Evolutionary conservation across 495 filamentous ascomycete genomes (phyloP), one percentile per base, ranked within the genome.

Genomic region (Daldinia concentrica): DNA sequence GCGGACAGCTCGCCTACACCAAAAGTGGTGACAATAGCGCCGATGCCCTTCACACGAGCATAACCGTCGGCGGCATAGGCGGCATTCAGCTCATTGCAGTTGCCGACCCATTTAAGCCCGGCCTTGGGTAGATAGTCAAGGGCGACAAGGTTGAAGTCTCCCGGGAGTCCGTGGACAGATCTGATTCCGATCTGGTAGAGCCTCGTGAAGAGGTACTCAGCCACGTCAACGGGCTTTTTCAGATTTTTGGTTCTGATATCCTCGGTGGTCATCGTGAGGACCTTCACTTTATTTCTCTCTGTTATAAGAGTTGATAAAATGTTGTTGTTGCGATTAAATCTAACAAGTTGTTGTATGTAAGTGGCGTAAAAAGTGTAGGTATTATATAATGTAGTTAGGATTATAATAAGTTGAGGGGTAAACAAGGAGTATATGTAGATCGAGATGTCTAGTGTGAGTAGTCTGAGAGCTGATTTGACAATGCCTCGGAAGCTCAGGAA

Each of bases 1-100:
- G 90, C 90, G 4, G 90, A 92, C 4, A 94, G 82, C 75, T 94
- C 92, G 27, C 92, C 92, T 15, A 94, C 91, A 30, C 92, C 92
- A 63, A 92, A 94, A 0, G 92, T 93, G 34, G 92, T 95, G 37
- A 93, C 79, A 52, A 95, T 75, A 2, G 93, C 92, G 11, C 85
- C 83, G 15, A 93, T 85, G 15, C 91, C 91, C 66, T 90, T 91
- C 58, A 92, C 83, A 30, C 92, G 83, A 30, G 91, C 90, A 75
- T 94, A 94, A 9, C 91, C 92, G 80, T 95, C 92, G 11, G 92
- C 90, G 11, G 92, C 91, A 69, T 94, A 94, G 17, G 86, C 90
- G n/a, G 91, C 91, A 77, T 95, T 94, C 57, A 95, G 86, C 75
- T 94, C 92, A 73, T 94, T 94, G 69, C 87, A 88, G 77, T 90